Percentiles rank a stretch among this genome's conserved stretches.
phyloP scores from a whole-genome alignment of 192 early-diverging fungal genomes.

The Phlyctochytrium planicorne region DNA sequence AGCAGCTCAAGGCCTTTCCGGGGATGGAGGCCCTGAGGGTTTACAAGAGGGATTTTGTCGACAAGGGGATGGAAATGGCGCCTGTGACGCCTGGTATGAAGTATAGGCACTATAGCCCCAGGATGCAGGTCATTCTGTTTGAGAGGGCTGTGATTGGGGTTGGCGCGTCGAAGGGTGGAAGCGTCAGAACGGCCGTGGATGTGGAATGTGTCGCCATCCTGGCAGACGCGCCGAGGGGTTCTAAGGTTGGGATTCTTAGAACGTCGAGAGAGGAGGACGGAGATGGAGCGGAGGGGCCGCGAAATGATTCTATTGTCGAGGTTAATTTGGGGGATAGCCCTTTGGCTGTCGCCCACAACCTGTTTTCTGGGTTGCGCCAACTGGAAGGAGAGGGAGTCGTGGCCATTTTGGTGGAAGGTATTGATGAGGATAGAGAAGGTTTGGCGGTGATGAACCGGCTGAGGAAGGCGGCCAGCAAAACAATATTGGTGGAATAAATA shows the following conservation, averaged over 20 bases:
- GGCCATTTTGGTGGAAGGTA: slow-evolving; percentile 88
- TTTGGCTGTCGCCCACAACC: slow-evolving; percentile 69
- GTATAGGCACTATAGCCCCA: slow-evolving; percentile 96
- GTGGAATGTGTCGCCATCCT: background rate
- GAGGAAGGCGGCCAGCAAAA: slow-evolving; percentile 74
- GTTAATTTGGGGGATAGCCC: slow-evolving; percentile 55
- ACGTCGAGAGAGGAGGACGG: background rate
- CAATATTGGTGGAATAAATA: slow-evolving; percentile 6
- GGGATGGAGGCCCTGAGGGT: slow-evolving; percentile 71
- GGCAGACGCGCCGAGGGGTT: background rate
- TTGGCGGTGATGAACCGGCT: slow-evolving; percentile 97
- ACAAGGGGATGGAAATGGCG: slow-evolving; percentile 63
- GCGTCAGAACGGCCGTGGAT: slow-evolving; percentile 23
- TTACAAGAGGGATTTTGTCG: slow-evolving; percentile 76
- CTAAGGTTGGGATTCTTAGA: slow-evolving; percentile 34
- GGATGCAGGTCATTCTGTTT: slow-evolving; percentile 80
- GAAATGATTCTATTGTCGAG: slow-evolving; percentile 46
- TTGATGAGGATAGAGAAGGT: slow-evolving; percentile 81
- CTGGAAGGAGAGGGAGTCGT: slow-evolving; percentile 70
- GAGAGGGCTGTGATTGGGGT: slow-evolving; percentile 20
- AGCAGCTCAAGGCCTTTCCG: slow-evolving; percentile 58
- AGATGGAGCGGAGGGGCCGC: slow-evolving; percentile 1
- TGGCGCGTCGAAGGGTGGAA: background rate
- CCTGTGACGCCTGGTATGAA: slow-evolving; percentile 99
- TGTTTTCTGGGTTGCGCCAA: slow-evolving; percentile 78